Percentiles rank a stretch among this genome's conserved stretches.
These are phyloP conservation scores for Borealophlyctis nickersoniae DNA, from an alignment of 192 early-diverging fungal genomes.

Conservation along the genomic window DNA sequence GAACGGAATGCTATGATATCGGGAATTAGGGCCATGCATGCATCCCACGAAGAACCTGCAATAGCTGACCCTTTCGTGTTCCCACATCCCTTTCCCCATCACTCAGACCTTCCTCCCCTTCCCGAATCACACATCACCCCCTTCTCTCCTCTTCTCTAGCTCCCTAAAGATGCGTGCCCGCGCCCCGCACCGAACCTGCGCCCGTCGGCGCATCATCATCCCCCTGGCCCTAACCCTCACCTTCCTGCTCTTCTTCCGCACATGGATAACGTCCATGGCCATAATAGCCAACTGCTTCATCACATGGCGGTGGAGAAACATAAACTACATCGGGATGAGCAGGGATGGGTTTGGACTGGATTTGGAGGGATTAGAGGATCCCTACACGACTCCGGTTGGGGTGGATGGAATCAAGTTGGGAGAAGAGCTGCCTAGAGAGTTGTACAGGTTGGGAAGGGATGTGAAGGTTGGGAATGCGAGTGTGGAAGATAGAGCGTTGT, in stretches of 20 bases:
- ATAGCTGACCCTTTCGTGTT: too few species aligned
- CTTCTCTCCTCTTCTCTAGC: too few species aligned
- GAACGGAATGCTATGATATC: too few species aligned
- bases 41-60: too few species aligned
- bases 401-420: not conserved
- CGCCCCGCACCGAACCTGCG: not conserved
- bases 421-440: not conserved
- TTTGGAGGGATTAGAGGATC: constrained; percentile 11
- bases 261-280: constrained; percentile 15
- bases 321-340: constrained; percentile 11
- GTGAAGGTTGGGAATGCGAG: not conserved
- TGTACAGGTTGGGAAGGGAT: not conserved
- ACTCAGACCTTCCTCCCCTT: too few species aligned
- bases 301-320: constrained; percentile 14
- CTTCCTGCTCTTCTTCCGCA: constrained; percentile 10
- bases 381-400: constrained; percentile 3
- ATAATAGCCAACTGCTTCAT: constrained; percentile 23
- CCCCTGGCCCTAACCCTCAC: not conserved
- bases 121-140: too few species aligned
- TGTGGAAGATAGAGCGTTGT: not conserved
- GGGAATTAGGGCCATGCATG: too few species aligned
- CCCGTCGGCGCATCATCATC: not conserved
- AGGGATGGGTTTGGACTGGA: constrained; percentile 19
- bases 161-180: not conserved
- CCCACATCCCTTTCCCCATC: too few species aligned